phyloP scores from a whole-genome alignment of 495 filamentous ascomycete genomes.

The Chaetomium tenue region DNA sequence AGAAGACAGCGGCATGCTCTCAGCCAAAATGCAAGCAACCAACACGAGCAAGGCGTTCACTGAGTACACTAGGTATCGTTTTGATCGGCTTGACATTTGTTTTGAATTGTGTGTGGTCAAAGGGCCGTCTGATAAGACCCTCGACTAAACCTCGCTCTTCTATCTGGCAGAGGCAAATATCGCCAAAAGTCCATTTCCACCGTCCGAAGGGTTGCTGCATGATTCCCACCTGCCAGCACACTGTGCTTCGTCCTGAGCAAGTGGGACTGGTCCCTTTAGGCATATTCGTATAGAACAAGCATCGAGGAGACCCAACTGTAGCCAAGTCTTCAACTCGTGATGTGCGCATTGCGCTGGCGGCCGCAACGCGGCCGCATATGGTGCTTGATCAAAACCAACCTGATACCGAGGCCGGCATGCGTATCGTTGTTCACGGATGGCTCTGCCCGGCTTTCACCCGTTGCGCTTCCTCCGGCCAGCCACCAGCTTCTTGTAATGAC shows the following conservation, averaged over 20 bases:
- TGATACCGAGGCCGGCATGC: background rate
- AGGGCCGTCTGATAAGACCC: background rate
- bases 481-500: conserved; percentile 37
- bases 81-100: conserved; percentile 13
- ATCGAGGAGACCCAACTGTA: background rate
- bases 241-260: background rate
- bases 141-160: background rate
- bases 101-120: conserved; percentile 3
- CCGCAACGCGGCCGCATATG: background rate
- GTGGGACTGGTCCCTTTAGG: background rate
- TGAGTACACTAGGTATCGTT: background rate
- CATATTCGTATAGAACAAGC: background rate
- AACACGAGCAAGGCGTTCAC: background rate
- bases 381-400: background rate
- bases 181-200: background rate
- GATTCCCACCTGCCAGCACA: background rate
- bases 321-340: background rate
- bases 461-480: conserved; percentile 31
- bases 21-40: background rate
- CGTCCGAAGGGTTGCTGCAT: too few relatives aligned
- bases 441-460: conserved; percentile 18
- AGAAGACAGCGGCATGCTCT: background rate
- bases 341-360: background rate
- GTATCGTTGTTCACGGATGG: background rate
- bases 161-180: background rate